A percentile compares a stretch with the other conserved stretches of the same genome.
These are phyloP conservation scores for Aspergillus terreus DNA, from an alignment of 2,329 filamentous ascomycete species.

Conservation along the genomic window DNA sequence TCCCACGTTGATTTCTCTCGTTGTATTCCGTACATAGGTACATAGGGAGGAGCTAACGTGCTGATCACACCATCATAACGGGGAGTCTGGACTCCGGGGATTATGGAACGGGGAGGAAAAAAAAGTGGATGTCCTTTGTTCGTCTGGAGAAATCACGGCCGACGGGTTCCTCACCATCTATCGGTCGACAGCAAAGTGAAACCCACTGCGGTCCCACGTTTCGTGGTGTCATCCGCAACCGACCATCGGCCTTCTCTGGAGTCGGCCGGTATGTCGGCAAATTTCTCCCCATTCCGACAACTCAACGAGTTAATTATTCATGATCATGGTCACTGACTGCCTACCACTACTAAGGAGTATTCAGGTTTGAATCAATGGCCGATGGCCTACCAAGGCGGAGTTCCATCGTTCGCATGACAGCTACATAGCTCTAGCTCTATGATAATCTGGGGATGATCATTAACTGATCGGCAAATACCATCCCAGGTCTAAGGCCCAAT, in stretches of 20 bases:
- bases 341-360: neutral
- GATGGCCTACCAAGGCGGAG: too few relatives aligned
- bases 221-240: neutral
- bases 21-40: neutral
- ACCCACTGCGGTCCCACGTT: constrained; percentile 1
- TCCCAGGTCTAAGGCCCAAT: neutral
- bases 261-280: neutral
- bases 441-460: neutral
- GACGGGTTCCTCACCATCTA: neutral
- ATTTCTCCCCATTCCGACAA: neutral
- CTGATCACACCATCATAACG: neutral
- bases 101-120: neutral
- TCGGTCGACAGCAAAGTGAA: neutral
- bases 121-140: neutral
- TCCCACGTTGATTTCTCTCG: too few relatives aligned
- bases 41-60: neutral
- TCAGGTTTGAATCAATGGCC: neutral
- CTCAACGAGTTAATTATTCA: too few relatives aligned
- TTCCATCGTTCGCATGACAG: neutral
- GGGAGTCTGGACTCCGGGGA: constrained; percentile 5
- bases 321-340: neutral
- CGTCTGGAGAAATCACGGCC: neutral
- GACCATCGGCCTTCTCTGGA: neutral
- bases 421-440: neutral
- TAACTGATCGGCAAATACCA: neutral